Percentiles rank a stretch among this genome's conserved stretches.
phyloP scores from a whole-genome alignment of 805 yeast species.

The Wickerhamiella qilinensis region DNA sequence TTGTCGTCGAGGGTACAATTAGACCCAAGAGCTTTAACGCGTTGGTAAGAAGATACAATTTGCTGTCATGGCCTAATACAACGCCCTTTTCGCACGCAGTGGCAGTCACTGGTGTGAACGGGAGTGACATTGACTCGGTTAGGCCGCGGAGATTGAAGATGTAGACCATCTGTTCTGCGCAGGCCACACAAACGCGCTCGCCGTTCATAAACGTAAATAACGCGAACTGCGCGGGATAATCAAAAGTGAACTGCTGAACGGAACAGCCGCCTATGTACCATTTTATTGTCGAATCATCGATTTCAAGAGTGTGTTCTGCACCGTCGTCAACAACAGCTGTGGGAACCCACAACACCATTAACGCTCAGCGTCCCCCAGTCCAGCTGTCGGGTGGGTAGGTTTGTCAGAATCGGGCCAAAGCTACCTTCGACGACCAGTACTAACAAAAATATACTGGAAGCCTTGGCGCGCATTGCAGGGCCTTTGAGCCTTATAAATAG shows the following conservation, averaged over 20 bases:
- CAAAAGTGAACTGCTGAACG: constrained; percentile 32
- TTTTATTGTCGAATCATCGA: constrained; percentile 20
- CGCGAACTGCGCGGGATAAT: constrained; percentile 36
- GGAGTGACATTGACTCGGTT: constrained; percentile 45
- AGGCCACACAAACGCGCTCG: constrained; percentile 35
- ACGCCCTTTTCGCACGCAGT: constrained; percentile 55
- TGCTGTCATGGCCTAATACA: constrained; percentile 28
- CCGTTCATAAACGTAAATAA: constrained; percentile 39
- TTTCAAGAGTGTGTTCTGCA: constrained; percentile 1
- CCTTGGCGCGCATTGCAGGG: too few species aligned
- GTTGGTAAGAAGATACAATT: constrained; percentile 53
- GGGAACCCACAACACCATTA: constrained; percentile 4
- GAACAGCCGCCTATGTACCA: constrained; percentile 37
- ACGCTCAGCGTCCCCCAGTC: too few species aligned
- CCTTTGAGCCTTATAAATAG: too few species aligned
- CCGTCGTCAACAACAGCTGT: constrained; percentile 2
- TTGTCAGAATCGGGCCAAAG: too few species aligned
- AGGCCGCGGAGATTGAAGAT: constrained; percentile 48
- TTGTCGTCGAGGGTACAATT: constrained; percentile 53
- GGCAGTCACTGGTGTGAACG: constrained; percentile 46
- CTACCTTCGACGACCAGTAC: too few species aligned
- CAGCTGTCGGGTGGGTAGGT: too few species aligned
- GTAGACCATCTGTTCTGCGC: constrained; percentile 42
- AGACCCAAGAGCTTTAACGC: constrained; percentile 62
- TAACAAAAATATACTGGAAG: too few species aligned